phyloP scores from a whole-genome alignment of 2,329 filamentous ascomycete species.

The Fusarium phyllophilum region DNA sequence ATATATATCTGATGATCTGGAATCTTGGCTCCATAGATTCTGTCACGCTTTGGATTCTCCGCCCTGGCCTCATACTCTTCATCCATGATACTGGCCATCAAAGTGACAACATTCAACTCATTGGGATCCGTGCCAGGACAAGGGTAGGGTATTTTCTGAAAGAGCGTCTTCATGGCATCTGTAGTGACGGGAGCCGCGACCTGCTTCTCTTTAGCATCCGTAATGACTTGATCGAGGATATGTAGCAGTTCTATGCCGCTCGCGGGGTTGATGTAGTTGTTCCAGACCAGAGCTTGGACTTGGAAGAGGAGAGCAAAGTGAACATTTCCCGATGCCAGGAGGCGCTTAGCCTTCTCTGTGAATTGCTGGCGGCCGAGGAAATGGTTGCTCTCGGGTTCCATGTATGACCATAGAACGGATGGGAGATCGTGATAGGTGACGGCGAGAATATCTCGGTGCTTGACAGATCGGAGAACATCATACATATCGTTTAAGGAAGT shows the following conservation, averaged over 20 bases:
- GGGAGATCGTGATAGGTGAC: constrained; percentile 42
- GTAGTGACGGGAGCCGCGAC: constrained; percentile 57
- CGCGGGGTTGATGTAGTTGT: constrained; percentile 68
- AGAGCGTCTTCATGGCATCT: constrained; percentile 64
- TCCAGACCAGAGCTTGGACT: constrained; percentile 70
- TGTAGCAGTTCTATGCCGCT: constrained; percentile 60
- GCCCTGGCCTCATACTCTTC: constrained; percentile 53
- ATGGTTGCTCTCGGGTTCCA: constrained; percentile 31
- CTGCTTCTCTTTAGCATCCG: constrained; percentile 35
- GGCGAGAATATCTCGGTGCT: constrained; percentile 35
- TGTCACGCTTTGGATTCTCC: constrained; percentile 38
- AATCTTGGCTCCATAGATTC: constrained; percentile 42
- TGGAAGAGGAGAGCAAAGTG: constrained; percentile 69
- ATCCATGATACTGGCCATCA: constrained; percentile 54
- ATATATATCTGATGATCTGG: constrained; percentile 59
- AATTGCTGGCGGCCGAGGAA: constrained; percentile 36
- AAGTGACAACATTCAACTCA: constrained; percentile 51
- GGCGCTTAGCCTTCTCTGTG: constrained; percentile 18
- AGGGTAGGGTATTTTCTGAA: constrained; percentile 63
- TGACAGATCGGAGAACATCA: constrained; percentile 34
- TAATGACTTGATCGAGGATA: constrained; percentile 51
- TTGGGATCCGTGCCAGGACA: constrained; percentile 59
- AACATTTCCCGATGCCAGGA: constrained; percentile 41
- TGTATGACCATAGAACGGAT: constrained; percentile 17
- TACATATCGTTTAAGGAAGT: not conserved